Base-by-base conservation (phyloP, 257 asterid species). In the Ilex aquifolium region DNA sequence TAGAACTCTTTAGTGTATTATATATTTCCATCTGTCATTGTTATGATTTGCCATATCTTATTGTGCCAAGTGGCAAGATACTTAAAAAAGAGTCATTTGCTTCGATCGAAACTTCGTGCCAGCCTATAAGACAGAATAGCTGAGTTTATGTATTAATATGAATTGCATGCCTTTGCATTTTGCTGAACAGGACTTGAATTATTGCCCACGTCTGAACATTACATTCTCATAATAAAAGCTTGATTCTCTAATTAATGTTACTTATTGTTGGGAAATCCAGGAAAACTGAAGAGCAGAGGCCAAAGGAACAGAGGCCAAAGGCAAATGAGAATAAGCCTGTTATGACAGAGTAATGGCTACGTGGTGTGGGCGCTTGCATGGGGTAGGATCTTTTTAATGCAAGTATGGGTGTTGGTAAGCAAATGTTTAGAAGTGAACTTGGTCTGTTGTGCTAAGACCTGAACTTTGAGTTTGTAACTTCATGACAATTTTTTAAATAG, bases 231-330 rank as follows among this genome's bases (percentile, higher is more conserved):
- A 12, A 10, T 46, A 46, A 10, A 46, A 46, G 13, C 3, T 46
- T 46, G 52, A 46, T 46, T 46, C 4, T 46, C 6, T 46, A 14
- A 4, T 42, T 42, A 6, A 10, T 46, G 52, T 10, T 46, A 46
- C 11, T 10, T 46, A 46, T 10, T 46, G 13, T 10, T 46, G 13
- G 52, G 52, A 46, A 10, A 10, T 53, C n/a, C 68, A 93, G 99
- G 91, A 93, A 90, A 93, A 79, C 81, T 29, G 99, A 93, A 67
- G 99, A 93, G 80, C 95, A 85, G 75, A 93, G 81, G 85, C 99
- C 99, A 15, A 90, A 80, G 90, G 97, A 90, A 63, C 96, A 90
- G 64, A 90, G 49, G 90, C 90, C 95, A 8, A 93, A 93, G 76
- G 96, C 96, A 64, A 93, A 65, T 57, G 99, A 93, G 72, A 93